Evolutionary conservation across 495 filamentous ascomycete genomes (phyloP).

Genomic region (Tuber aestivum): DNA sequence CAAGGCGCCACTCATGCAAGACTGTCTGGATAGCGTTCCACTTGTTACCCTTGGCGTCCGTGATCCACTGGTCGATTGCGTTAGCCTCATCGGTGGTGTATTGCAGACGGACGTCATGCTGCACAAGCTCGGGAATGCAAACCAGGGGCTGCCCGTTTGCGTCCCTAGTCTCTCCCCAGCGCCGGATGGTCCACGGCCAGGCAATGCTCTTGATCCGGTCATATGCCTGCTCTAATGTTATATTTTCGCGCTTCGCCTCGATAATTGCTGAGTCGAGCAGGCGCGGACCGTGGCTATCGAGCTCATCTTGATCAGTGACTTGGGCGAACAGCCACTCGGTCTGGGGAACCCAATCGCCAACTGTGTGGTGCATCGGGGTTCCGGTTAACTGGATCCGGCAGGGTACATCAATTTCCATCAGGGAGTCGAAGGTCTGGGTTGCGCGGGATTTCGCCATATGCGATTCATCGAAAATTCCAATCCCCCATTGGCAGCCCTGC

Average conservation of each 20-base stretch:
- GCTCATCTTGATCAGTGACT: background rate
- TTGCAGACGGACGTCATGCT: background rate
- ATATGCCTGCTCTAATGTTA: background rate
- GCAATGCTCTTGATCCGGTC: background rate
- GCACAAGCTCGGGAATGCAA: background rate
- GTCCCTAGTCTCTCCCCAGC: background rate
- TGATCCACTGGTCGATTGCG: background rate
- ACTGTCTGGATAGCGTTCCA: no score
- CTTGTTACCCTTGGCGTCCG: no score
- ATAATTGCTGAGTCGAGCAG: background rate
- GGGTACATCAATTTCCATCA: background rate
- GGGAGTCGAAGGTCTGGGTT: background rate
- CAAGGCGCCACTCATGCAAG: no score
- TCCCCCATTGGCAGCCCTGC: background rate
- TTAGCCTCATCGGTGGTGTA: background rate
- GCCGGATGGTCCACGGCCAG: background rate
- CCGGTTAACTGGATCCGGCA: background rate
- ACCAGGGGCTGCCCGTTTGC: background rate
- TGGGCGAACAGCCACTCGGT: background rate
- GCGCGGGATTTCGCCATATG: background rate
- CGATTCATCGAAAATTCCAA: constrained; percentile 8
- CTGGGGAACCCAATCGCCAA: background rate
- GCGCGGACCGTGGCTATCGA: background rate
- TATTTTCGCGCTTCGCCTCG: background rate
- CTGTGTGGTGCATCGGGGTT: constrained; percentile 3